These are phyloP conservation scores for Beauveria asiatica DNA, from an alignment of 2,329 filamentous ascomycete species.

Conservation along the genomic window DNA sequence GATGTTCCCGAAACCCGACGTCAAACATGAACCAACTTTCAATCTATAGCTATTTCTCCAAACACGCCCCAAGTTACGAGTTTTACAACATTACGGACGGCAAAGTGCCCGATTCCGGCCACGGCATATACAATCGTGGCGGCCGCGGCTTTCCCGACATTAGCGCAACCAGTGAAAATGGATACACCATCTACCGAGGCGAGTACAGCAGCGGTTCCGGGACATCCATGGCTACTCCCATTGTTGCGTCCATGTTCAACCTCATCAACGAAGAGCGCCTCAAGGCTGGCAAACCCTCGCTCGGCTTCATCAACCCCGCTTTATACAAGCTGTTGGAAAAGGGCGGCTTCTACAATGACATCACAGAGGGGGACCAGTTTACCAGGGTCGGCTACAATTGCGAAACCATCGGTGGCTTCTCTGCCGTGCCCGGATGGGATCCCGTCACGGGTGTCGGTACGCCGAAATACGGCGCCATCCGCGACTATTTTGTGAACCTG, in stretches of 20 bases:
- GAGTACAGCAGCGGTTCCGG: constrained; percentile 13
- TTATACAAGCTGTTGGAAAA: constrained; percentile 6
- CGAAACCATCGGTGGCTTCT: neutral
- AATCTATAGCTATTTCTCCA: too few species aligned
- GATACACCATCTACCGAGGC: constrained; percentile 28
- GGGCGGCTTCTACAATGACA: neutral
- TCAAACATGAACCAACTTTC: too few species aligned
- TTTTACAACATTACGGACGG: constrained; percentile 25
- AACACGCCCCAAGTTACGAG: neutral
- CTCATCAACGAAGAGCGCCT: constrained; percentile 14
- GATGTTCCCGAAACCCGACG: too few species aligned
- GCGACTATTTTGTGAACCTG: neutral
- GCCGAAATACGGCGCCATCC: neutral
- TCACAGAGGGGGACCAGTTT: neutral
- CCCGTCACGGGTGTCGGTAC: neutral
- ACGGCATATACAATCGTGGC: too few species aligned
- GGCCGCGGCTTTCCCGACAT: constrained; percentile 33
- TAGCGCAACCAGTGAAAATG: constrained; percentile 36
- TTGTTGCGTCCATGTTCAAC: constrained; percentile 15
- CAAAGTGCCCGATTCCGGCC: too few species aligned
- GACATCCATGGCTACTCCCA: constrained; percentile 14
- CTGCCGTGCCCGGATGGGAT: neutral
- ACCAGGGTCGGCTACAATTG: neutral
- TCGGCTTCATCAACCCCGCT: constrained; percentile 24
- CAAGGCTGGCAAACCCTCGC: constrained; percentile 24